Evolutionary conservation across 805 yeast species (phyloP).

Genomic region (Diddensiella santjacobensis): DNA sequence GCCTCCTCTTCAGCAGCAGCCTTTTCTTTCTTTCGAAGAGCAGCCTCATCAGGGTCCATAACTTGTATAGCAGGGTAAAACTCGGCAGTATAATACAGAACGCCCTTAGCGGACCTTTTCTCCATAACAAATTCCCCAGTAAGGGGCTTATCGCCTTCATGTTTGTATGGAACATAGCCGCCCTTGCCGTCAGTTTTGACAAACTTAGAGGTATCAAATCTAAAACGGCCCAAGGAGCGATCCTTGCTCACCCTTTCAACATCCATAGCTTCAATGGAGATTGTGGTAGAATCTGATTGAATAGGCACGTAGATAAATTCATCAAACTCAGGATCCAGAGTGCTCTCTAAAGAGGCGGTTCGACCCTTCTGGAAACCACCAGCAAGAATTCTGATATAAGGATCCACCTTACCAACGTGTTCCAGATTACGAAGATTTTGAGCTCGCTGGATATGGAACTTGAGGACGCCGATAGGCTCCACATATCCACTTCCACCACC

Average conservation of each 20-base stretch:
- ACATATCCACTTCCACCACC: conserved; percentile 75
- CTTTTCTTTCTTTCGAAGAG: conserved; percentile 43
- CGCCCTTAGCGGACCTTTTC: conserved; percentile 80
- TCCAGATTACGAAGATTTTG: conserved; percentile 78
- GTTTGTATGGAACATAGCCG: conserved; percentile 36
- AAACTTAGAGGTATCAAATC: conserved; percentile 61
- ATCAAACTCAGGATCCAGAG: conserved; percentile 79
- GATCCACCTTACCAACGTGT: conserved; percentile 86
- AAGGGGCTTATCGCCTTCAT: conserved; percentile 47
- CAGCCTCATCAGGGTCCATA: conserved; percentile 68
- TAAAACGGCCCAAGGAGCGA: conserved; percentile 81
- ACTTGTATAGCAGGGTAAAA: conserved; percentile 84
- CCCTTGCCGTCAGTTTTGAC: conserved; percentile 63
- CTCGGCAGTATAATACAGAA: conserved; percentile 64
- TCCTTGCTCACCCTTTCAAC: conserved; percentile 75
- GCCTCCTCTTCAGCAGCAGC: conserved; percentile 33
- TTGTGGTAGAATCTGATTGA: conserved; percentile 73
- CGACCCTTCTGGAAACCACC: conserved; percentile 76
- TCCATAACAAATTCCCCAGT: conserved; percentile 62
- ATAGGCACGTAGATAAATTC: conserved; percentile 79
- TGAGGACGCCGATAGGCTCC: conserved; percentile 91
- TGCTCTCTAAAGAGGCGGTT: conserved; percentile 63
- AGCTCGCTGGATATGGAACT: conserved; percentile 66
- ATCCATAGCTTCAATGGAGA: conserved; percentile 90
- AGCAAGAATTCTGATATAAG: conserved; percentile 75